Evolutionary conservation across 495 filamentous ascomycete species (phyloP).

Genomic region (Neurospora intermedia): DNA sequence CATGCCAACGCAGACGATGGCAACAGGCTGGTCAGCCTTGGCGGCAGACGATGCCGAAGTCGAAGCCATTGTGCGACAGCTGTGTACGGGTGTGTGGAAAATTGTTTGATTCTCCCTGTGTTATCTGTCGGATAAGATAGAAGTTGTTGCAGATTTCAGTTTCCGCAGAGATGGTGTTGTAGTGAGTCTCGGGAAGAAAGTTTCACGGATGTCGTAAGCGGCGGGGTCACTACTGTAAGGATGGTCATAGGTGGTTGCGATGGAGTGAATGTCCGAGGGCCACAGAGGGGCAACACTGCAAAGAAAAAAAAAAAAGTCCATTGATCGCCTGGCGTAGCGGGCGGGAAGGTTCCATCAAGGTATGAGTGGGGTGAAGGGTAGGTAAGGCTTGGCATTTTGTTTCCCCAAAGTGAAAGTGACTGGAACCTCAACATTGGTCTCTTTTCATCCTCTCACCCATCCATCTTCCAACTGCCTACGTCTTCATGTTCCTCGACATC

Average conservation of each 20-base stretch:
- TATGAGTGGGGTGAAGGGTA: not conserved
- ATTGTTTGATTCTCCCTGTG: not conserved
- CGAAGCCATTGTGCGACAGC: conserved; percentile 11
- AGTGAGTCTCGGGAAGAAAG: not conserved
- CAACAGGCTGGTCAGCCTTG: conserved; percentile 32
- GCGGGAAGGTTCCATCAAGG: not conserved
- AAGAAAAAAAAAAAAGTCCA: not conserved
- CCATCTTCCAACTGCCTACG: not conserved
- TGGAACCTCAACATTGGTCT: not conserved
- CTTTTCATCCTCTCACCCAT: not conserved
- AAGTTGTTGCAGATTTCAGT: not conserved
- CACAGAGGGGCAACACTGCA: not conserved
- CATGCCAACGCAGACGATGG: conserved; percentile 95
- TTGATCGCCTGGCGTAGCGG: not conserved
- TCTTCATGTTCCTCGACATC: not conserved
- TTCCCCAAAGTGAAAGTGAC: not conserved
- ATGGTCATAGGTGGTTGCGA: not conserved
- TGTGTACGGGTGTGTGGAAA: not conserved
- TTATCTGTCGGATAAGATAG: not conserved
- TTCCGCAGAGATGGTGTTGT: not conserved
- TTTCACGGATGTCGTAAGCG: not conserved
- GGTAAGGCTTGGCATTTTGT: not conserved
- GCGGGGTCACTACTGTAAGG: not conserved
- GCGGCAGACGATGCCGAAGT: conserved; percentile 7
- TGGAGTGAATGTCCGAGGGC: not conserved